Conservation (phyloP, 2,329 filamentous ascomycete genomes). For the Cladobotryum mycophilum region DNA sequence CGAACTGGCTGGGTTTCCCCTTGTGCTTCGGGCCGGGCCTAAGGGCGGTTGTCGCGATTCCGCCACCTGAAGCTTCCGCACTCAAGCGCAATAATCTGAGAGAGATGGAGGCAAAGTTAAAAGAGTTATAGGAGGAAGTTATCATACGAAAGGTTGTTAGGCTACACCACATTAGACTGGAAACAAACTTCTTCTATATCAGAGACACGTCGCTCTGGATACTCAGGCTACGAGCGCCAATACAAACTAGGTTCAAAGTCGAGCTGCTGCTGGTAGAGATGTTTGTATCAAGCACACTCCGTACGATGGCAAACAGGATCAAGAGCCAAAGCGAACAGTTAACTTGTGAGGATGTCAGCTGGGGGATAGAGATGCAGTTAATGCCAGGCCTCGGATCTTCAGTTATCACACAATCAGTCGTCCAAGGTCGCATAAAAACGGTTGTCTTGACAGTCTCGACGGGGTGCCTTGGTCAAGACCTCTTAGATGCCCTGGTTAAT, state of each 20-base stretch:
- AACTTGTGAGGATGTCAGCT: background rate
- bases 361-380: background rate
- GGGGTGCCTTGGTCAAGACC: too few relatives aligned
- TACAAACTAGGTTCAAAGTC: background rate
- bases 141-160: background rate
- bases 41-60: background rate
- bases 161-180: background rate
- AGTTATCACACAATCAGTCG: too few relatives aligned
- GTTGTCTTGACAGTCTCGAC: too few relatives aligned
- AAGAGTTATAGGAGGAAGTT: background rate
- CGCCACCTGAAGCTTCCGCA: background rate
- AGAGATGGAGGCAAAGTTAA: background rate
- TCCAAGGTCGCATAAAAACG: too few relatives aligned
- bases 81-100: background rate
- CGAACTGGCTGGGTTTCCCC: background rate
- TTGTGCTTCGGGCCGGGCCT: background rate
- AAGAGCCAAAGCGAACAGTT: background rate
- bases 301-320: background rate
- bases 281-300: background rate
- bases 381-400: too few relatives aligned
- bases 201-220: background rate
- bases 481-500: too few relatives aligned
- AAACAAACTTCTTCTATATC: background rate
- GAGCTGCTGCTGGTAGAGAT: background rate
- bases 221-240: background rate